Base-by-base conservation (phyloP, 768 basidiomycete species). In the Lyophyllum atratum region DNA sequence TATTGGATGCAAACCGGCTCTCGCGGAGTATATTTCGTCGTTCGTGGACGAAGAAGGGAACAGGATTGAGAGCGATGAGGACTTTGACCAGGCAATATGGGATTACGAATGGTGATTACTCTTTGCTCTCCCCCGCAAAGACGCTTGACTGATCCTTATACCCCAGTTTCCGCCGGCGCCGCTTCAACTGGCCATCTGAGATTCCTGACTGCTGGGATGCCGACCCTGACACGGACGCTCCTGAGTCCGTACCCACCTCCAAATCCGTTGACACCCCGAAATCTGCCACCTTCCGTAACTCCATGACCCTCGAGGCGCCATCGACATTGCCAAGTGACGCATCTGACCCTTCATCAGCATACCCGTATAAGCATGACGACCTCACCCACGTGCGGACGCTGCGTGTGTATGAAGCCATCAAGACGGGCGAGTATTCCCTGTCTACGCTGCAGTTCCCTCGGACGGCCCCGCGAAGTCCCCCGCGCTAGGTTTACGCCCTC, bases 131-230 rank as follows among this genome's bases (percentile, higher is more conserved):
- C 37, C 45, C 28, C 22, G 33, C 56, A 12, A 12, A 17, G 6
- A 46, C 29, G 26, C 17, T 12, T 53, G 37, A 31, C 56, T 52
- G 29, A 63, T 48, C 29, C 19, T 59, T 52, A 62, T 14, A 54
- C 59, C 12, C 26, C 49, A 90, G 89, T 57, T 90, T 89, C 73
- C 83, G 84, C 39, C 82, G 87, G 50, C 74, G 74, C 54, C 83
- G 89, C 40, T 83, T 90, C 67, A 83, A 88, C 63, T 90, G 87
- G 87, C 86, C 87, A 5, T 72, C 77, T 39, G 79, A 82, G 43
- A 66, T 70, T 28, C 66, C 73, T 4, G 45, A 51, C 45, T 55
- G 28, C 44, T 56, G 60, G 49, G 75, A 76, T 58, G 62, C 63
- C 52, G 66, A 67, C 46, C 28, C 67, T 28, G 73, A 72, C 7